Base-by-base conservation (phyloP, 805 yeast species). In the Metschnikowia similis region DNA sequence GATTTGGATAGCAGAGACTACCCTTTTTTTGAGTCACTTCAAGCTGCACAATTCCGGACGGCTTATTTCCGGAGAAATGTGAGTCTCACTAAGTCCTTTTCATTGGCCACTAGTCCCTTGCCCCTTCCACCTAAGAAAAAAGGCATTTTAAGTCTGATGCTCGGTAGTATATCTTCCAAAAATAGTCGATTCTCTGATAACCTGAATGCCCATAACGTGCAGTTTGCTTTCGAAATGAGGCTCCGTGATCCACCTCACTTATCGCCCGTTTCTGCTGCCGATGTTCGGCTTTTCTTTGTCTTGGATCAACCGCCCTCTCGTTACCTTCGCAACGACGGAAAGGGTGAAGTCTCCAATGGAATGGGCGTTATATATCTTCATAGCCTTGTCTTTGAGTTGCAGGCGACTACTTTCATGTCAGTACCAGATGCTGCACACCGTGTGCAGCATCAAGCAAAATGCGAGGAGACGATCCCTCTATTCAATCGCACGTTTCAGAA, bases 221-320 rank as follows among this genome's bases (percentile, higher is more conserved):
- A 71, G 3, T 65, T 76, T 45, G 59, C 69, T 2, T 67, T 81
- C 48, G 86, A 81, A 58, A 67, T 73, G 14, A 63, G 85, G 43
- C 72, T 77, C 55, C 66, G 75, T 29, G 65, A 74, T 48, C 81
- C 82, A 0, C 73, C 79, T 1, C 69, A 67, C 36, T 62, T 81
- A 47, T 66, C 75, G 3, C 84, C 84, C 0, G 64, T 70, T 6
- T 65, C 66, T 41, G 61, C 66, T 3, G 69, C 76, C 51, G 51
- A 74, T 35, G 65, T 72, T 56, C 65, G 59, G 49, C 53, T 73
- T 5, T 70, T 45, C 41, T 46, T 73, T 28, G 62, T 70, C 1
- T 61, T 72, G 8, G 61, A 52, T 6, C 38, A 54, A 11, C 57
- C 62, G 9, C 77, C 77, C 1, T 36, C 61, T 5, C 47, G 58